A percentile compares a stretch with the other conserved stretches of the same genome.
These are phyloP conservation scores for Polygonum maritimum DNA, from an alignment of 148 eudicot species.

Conservation along the genomic window DNA sequence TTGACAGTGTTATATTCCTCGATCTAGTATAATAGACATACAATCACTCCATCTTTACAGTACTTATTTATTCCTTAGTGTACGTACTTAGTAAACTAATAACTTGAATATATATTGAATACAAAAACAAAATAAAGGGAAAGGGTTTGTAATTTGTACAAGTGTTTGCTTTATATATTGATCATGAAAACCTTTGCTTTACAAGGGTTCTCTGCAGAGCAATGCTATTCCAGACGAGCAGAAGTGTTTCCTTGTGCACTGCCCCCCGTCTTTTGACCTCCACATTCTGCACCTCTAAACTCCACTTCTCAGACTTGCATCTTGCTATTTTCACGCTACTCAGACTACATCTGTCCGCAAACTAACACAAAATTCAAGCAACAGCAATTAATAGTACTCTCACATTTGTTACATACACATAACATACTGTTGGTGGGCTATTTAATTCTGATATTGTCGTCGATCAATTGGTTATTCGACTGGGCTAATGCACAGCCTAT, in stretches of 20 bases:
- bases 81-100: too few relatives aligned
- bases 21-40: too few relatives aligned
- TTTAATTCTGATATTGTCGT: too few relatives aligned
- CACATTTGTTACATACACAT: too few relatives aligned
- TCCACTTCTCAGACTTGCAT: constrained; percentile 52
- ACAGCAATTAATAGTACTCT: background rate
- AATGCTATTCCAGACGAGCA: constrained; percentile 56
- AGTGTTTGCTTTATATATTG: background rate
- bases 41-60: too few relatives aligned
- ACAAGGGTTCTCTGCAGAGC: constrained; percentile 43
- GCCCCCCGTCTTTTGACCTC: constrained; percentile 26
- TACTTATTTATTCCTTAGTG: too few relatives aligned
- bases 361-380: constrained; percentile 20
- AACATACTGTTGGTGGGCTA: too few relatives aligned
- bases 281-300: constrained; percentile 23
- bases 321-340: constrained; percentile 62
- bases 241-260: constrained; percentile 63
- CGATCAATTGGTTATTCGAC: background rate
- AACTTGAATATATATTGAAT: too few relatives aligned
- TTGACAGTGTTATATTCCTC: too few relatives aligned
- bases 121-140: too few relatives aligned
- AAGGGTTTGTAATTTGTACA: too few relatives aligned
- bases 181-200: constrained; percentile 39
- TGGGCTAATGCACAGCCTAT: background rate
- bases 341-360: constrained; percentile 45